phyloP scores from a whole-genome alignment of 2,329 filamentous ascomycete genomes.

The Rhinocladiella mackenziei region DNA sequence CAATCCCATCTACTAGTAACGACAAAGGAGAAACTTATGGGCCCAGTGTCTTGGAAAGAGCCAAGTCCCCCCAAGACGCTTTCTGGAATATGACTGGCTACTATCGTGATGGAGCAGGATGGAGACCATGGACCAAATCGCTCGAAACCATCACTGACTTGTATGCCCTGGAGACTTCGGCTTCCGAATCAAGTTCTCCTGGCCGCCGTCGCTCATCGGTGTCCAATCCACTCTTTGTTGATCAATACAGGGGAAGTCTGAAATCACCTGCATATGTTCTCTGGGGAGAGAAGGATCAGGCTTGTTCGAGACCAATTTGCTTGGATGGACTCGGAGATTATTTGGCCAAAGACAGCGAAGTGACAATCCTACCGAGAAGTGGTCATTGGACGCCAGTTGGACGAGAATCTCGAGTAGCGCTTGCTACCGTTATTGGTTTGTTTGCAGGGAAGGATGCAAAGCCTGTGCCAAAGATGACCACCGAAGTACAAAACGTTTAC shows the following conservation, averaged over 20 bases:
- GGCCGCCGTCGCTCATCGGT: conserved; percentile 25
- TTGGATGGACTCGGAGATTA: conserved; percentile 53
- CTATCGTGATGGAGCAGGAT: conserved; percentile 51
- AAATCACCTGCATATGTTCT: conserved; percentile 52
- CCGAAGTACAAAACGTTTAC: conserved; percentile 27
- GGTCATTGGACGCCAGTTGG: conserved; percentile 56
- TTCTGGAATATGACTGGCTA: conserved; percentile 51
- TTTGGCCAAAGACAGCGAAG: conserved; percentile 47
- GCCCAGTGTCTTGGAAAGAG: conserved; percentile 39
- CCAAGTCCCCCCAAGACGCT: conserved; percentile 37
- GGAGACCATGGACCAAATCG: conserved; percentile 49
- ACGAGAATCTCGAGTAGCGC: conserved; percentile 39
- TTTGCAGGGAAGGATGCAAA: conserved; percentile 19
- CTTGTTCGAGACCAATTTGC: conserved; percentile 47
- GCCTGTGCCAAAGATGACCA: conserved; percentile 20
- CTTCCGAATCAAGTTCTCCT: conserved; percentile 23
- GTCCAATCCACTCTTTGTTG: conserved; percentile 39
- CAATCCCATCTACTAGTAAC: conserved; percentile 24
- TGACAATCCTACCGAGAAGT: conserved; percentile 47
- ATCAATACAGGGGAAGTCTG: conserved; percentile 44
- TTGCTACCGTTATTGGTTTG: conserved; percentile 35
- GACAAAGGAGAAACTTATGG: conserved; percentile 37
- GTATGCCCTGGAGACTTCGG: conserved; percentile 40
- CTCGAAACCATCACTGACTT: conserved; percentile 48
- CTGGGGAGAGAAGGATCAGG: conserved; percentile 51